Base-by-base conservation (phyloP, 208 protist species). In the Crithidia bombi region DNA sequence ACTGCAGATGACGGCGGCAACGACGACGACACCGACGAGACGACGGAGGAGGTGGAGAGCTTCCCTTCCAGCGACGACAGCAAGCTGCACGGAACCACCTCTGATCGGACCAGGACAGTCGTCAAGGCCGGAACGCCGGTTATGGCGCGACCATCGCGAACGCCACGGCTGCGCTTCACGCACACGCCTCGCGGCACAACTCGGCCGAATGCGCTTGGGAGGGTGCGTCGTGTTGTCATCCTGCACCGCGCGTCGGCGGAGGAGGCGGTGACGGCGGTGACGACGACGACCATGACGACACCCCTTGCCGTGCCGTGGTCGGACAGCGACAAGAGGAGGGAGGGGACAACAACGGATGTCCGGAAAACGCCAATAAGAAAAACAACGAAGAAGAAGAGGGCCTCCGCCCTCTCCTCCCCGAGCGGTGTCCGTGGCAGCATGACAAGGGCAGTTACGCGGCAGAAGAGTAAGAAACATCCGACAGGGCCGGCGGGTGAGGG, bases 121-220 rank as follows among this genome's bases (percentile, higher is more conserved):
- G 3, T 49, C 14, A 32, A 33, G 36, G 23, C 28, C 14, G 23
- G 15, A 15, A 28, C 56, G 25, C 56, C 36, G 1, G 32, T 33
- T 14, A 26, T 17, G 19, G 25, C 39, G 28, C 44, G 49, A 0
- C 39, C 49, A 32, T 15, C 21, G 33, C 62, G 58, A 15, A 78
- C 65, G 5, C 72, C 65, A 33, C 57, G 49, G 17, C 23, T 61
- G 39, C 58, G 64, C 57, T 65, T 78, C 55, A 54, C 50, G 3
- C 49, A 52, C 30, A 38, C 58, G n/a, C 65, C 64, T 9, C 65
- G 65, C 25, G 65, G 43, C 33, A 58, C 57, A 21, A 55, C 46
- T n/a, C 25, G 26, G n/a, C 47, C 52, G 2, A 58, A 50, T 19
- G 25, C 30, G 6, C 35, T 51, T 12, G 62, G 51, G 9, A 36